Evolutionary conservation across 2,329 filamentous ascomycete genomes (phyloP).

Genomic region (Xylaria arbuscula): DNA sequence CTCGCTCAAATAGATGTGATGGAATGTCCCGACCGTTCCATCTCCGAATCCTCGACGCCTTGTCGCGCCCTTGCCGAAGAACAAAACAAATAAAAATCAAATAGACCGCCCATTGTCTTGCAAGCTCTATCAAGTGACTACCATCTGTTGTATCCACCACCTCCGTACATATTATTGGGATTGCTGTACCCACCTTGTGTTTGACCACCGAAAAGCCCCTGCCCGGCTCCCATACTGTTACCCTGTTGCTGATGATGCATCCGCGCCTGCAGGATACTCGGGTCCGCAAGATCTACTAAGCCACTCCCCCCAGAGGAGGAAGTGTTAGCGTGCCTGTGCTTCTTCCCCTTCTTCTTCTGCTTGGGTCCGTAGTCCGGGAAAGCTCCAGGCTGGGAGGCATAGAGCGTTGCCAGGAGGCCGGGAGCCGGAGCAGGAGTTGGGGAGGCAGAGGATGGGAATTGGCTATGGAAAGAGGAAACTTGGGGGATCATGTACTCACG

Average conservation of each 20-base stretch:
- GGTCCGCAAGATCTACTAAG: constrained; percentile 99
- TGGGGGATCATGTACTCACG: constrained; percentile 78
- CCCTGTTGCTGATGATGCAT: constrained; percentile 85
- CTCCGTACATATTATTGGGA: constrained; percentile 80
- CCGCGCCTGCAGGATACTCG: constrained; percentile 98
- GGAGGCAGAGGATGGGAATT: constrained; percentile 83
- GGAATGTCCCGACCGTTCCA: constrained; percentile 49
- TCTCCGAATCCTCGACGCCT: constrained; percentile 48
- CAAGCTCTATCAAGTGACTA: constrained; percentile 52
- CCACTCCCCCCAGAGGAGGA: constrained; percentile 99
- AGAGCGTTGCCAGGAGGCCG: constrained; percentile 91
- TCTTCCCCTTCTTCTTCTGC: constrained; percentile 99
- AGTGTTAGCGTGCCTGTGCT: constrained; percentile 99
- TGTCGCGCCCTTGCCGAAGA: constrained; percentile 46
- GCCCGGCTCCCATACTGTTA: constrained; percentile 83
- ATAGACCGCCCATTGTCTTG: constrained; percentile 40
- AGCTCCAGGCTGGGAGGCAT: constrained; percentile 84
- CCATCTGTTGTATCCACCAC: constrained; percentile 76
- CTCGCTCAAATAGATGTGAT: constrained; percentile 59
- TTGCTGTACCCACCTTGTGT: constrained; percentile 98
- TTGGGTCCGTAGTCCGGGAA: constrained; percentile 94
- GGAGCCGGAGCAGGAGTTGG: constrained; percentile 92
- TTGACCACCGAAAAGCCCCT: constrained; percentile 89
- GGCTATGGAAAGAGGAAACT: constrained; percentile 89
- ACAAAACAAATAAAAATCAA: constrained; percentile 44